A percentile compares a stretch with the other conserved stretches of the same genome.
Conservation (phyloP, 768 basidiomycete species). For the Scleroderma bovista region DNA sequence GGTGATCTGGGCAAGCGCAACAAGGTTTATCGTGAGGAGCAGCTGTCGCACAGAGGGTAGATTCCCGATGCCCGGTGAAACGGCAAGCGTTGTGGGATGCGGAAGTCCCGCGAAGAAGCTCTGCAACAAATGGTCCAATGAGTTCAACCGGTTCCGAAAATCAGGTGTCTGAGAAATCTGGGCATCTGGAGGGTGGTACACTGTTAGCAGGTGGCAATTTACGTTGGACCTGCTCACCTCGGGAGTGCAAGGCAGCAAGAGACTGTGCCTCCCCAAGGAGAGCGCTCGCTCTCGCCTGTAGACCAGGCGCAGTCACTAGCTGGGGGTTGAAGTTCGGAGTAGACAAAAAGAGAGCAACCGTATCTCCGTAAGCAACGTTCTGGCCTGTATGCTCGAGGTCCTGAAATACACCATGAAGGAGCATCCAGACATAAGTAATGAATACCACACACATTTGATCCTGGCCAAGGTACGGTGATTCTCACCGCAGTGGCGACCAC, state of each 20-base stretch:
- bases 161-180: constrained; percentile 36
- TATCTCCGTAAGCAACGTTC: neutral
- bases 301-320: constrained; percentile 3
- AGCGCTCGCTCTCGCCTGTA: constrained; percentile 26
- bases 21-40: constrained; percentile 13
- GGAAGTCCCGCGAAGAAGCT: constrained; percentile 25
- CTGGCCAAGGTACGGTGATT: constrained; percentile 42
- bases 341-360: constrained; percentile 12
- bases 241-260: constrained; percentile 21
- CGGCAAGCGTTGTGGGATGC: neutral
- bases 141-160: constrained; percentile 40
- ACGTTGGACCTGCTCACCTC: constrained; percentile 19
- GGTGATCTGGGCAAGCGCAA: constrained; percentile 19
- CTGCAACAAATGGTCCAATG: constrained; percentile 42
- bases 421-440: constrained; percentile 13
- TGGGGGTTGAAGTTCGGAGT: constrained; percentile 9
- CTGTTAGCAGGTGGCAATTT: neutral
- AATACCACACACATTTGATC: constrained; percentile 9
- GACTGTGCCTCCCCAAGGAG: constrained; percentile 31
- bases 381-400: neutral
- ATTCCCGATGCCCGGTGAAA: neutral
- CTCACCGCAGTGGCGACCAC: constrained; percentile 20
- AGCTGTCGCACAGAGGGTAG: constrained; percentile 1
- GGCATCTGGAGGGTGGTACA: constrained; percentile 28
- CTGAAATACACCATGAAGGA: constrained; percentile 16